phyloP scores from a whole-genome alignment of 2,329 filamentous ascomycete genomes.

The Aaosphaeria arxii region DNA sequence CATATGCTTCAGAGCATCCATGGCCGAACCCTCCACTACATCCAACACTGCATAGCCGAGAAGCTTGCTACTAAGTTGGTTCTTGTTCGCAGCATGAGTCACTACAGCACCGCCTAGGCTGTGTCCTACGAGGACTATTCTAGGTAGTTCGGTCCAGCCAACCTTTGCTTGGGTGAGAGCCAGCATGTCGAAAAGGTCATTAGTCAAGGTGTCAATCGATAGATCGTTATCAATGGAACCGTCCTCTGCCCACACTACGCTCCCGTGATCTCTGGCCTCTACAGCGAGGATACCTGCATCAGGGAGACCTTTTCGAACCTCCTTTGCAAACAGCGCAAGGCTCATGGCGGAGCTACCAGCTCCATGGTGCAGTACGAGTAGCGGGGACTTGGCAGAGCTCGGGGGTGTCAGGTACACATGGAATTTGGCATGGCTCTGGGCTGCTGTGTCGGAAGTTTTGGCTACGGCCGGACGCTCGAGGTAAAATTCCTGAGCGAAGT shows the following conservation, averaged over 20 bases:
- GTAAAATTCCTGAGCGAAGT: constrained; percentile 84
- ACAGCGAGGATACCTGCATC: constrained; percentile 78
- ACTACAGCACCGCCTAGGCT: constrained; percentile 90
- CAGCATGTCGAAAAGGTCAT: constrained; percentile 71
- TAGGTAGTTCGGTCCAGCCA: constrained; percentile 71
- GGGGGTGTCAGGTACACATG: constrained; percentile 90
- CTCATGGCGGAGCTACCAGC: constrained; percentile 90
- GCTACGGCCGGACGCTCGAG: constrained; percentile 49
- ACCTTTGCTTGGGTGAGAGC: constrained; percentile 64
- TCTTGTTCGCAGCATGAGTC: constrained; percentile 72
- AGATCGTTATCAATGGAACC: constrained; percentile 58
- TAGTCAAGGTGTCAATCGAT: constrained; percentile 67
- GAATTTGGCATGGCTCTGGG: constrained; percentile 54
- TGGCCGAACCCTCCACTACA: constrained; percentile 91
- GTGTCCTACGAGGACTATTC: constrained; percentile 82
- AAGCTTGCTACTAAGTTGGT: constrained; percentile 63
- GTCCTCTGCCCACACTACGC: constrained; percentile 46
- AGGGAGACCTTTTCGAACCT: constrained; percentile 74
- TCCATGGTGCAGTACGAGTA: constrained; percentile 94
- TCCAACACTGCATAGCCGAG: constrained; percentile 89
- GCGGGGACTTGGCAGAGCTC: constrained; percentile 61
- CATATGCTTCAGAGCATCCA: constrained; percentile 94
- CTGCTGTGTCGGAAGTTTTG: constrained; percentile 12
- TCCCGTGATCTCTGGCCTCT: constrained; percentile 85
- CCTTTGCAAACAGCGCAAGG: constrained; percentile 76